Evolutionary conservation across 345 rosid genomes (phyloP).

Genomic region (Eucalyptus globulus): DNA sequence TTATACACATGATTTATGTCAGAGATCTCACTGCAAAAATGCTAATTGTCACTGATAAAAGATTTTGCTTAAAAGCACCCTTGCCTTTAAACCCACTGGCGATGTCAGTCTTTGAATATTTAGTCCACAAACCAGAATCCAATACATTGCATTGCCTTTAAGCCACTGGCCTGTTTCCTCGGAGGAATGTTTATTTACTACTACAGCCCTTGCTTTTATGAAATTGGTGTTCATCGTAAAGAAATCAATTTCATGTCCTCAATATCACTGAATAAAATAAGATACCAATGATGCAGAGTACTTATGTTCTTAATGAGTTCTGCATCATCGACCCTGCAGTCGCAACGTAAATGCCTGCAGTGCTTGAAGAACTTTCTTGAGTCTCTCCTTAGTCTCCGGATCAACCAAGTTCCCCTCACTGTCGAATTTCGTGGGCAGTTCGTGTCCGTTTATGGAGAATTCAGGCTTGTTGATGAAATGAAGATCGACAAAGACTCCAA

Average conservation of each 20-base stretch:
- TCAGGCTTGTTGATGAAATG: conserved; percentile 90
- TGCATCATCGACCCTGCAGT: conserved; percentile 26
- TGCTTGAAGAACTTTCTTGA: conserved; percentile 42
- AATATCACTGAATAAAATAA: not conserved
- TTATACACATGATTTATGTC: not conserved
- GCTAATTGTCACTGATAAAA: not conserved
- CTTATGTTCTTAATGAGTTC: not conserved
- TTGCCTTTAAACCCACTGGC: not conserved
- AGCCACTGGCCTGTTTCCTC: not conserved
- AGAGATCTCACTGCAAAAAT: not conserved
- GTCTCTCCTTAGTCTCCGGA: conserved; percentile 20
- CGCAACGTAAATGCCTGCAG: conserved; percentile 44
- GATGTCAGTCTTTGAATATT: not conserved
- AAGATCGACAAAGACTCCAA: conserved; percentile 65
- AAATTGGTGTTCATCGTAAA: not conserved
- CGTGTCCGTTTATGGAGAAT: conserved; percentile 54
- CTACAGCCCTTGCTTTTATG: not conserved
- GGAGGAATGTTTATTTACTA: not conserved
- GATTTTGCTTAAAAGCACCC: not conserved
- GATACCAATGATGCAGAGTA: not conserved
- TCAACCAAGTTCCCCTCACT: conserved; percentile 56
- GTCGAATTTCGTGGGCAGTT: conserved; percentile 74
- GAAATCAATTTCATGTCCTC: not conserved
- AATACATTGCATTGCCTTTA: not conserved
- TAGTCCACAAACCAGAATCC: not conserved